Evolutionary conservation across 345 rosid genomes (phyloP).

Genomic region (rapeseed (Brassica napus)): Da-Ae NC_063444.1:1769001-1769500

Average conservation of each 20-base stretch:
- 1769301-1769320: constrained; percentile 47
- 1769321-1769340: constrained; percentile 43
- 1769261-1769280: constrained; percentile 37
- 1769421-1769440: neutral
- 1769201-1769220: constrained; percentile 56
- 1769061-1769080: constrained; percentile 58
- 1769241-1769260: neutral
- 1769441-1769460: constrained; percentile 28
- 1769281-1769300: constrained; percentile 44
- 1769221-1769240: constrained; percentile 40
- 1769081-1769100: constrained; percentile 38
- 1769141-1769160: constrained; percentile 43
- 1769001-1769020: constrained; percentile 56
- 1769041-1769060: constrained; percentile 60
- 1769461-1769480: constrained; percentile 24
- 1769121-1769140: constrained; percentile 13
- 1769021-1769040: constrained; percentile 65
- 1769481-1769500: constrained; percentile 44
- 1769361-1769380: constrained; percentile 16
- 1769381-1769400: constrained; percentile 54
- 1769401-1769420: constrained; percentile 38
- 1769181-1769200: constrained; percentile 43
- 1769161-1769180: constrained; percentile 49
- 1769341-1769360: constrained; percentile 2
- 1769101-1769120: constrained; percentile 36